Conservation (phyloP, 202 grass and related monocot species). For the Brachypodium distachyon region DNA sequence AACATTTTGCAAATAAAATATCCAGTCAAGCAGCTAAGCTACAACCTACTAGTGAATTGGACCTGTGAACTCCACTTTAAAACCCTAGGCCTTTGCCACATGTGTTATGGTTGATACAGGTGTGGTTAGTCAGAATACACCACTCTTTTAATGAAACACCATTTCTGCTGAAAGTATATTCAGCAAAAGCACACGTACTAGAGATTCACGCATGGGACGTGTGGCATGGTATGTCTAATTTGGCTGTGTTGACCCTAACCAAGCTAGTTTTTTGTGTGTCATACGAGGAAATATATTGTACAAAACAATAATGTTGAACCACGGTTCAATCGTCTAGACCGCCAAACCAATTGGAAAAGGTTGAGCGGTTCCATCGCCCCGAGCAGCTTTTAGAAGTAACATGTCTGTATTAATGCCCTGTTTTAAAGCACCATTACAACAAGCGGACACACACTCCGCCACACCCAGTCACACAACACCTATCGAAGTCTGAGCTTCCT, state of each 20-base stretch:
- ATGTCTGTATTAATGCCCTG: not conserved
- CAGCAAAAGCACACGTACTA: not conserved
- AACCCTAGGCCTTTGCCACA: not conserved
- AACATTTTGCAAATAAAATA: not conserved
- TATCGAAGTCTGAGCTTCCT: not conserved
- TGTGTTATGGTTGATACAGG: not conserved
- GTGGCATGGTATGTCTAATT: not conserved
- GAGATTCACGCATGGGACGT: not conserved
- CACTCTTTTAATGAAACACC: not conserved
- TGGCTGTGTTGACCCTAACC: not conserved
- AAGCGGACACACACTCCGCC: not conserved
- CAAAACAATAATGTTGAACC: not conserved
- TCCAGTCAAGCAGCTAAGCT: not conserved
- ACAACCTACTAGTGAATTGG: not conserved
- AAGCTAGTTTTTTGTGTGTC: not conserved
- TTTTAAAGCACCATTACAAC: not conserved
- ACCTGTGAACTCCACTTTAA: not conserved
- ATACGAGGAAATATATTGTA: not conserved
- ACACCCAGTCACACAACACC: not conserved
- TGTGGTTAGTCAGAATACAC: not conserved
- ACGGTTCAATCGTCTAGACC: not conserved
- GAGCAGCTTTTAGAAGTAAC: not conserved
- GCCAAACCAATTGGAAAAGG: not conserved
- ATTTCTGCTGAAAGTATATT: not conserved
- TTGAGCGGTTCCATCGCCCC: not conserved